A percentile compares a stretch with the other conserved stretches of the same genome.
Evolutionary conservation across 805 yeast species (phyloP).

Genomic region (Naumovozyma baii): DNA sequence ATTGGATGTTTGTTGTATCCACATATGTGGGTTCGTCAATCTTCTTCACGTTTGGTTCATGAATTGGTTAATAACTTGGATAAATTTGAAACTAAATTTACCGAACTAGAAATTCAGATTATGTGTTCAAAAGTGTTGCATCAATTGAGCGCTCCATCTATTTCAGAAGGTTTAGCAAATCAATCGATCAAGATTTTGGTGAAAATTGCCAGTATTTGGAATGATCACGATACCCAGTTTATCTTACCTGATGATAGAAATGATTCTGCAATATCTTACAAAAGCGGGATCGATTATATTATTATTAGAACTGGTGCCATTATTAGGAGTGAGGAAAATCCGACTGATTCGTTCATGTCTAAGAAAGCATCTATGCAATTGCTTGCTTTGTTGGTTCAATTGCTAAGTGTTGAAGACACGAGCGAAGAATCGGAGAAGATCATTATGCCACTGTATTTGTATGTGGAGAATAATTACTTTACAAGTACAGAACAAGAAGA

Average conservation of each 20-base stretch:
- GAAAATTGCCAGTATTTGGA: constrained; percentile 54
- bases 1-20: constrained; percentile 62
- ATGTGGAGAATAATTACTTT: constrained; percentile 30
- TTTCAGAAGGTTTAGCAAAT: constrained; percentile 52
- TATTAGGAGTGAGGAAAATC: constrained; percentile 54
- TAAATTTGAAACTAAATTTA: constrained; percentile 28
- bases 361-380: constrained; percentile 65
- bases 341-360: constrained; percentile 44
- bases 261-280: constrained; percentile 11
- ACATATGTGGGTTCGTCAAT: constrained; percentile 82
- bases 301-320: constrained; percentile 51
- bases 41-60: constrained; percentile 52
- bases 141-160: constrained; percentile 72
- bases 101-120: constrained; percentile 47
- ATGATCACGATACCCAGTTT: constrained; percentile 33
- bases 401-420: constrained; percentile 37
- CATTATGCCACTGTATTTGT: constrained; percentile 45
- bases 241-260: constrained; percentile 21
- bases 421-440: constrained; percentile 38
- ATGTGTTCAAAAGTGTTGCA: constrained; percentile 60
- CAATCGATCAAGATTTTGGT: constrained; percentile 62
- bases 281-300: constrained; percentile 30
- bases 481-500: constrained; percentile 40
- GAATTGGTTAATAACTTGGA: constrained; percentile 37
- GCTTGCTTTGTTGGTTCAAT: constrained; percentile 52